Evolutionary conservation across 2,329 filamentous ascomycete genomes (phyloP), one percentile per base, ranked within the genome.

Genomic region (Curvularia verruculosa): DNA sequence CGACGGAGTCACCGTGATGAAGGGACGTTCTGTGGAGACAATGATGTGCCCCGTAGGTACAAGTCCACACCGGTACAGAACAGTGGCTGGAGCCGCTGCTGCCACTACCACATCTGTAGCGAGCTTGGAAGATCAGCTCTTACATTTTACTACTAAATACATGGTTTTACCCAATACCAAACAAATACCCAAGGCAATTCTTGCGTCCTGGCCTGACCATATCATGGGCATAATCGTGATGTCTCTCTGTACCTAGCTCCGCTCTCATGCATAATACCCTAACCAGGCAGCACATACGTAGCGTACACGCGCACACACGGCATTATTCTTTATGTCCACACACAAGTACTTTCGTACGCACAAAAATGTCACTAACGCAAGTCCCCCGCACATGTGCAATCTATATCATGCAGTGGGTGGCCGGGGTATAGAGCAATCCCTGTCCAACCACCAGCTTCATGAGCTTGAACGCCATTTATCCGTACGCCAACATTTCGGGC

Each of bases 41-140:
- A 31, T 10, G 19, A 52, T 52, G 51, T 58, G 52, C 45, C 51
- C 28, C 34, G 52, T 52, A n/a, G n/a, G n/a, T n/a, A 46, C 55
- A 41, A 58, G 28, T 28, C 43, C 36, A 23, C 47, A 23, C 48
- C 58, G 58, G 47, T 59, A 61, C 58, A 58, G 59, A 23, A 48
- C 48, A 50, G 47, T 59, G 44, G 45, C 43, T 57, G 43, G 31
- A 52, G 34, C 51, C 52, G 52, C 47, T 52, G 44, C 31, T 19
- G 37, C 49, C 45, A 53, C 26, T 37, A 28, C 36, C n/a, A 19
- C 9, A 23, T 19, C n/a, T 6, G 19, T 8, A 9, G 13, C 13
- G 23, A n/a, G 31, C 28, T 10, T 37, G 29, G 45, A 45, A 18
- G 39, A 37, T 28, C 2, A 26, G 36, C 9, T 29, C 28, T 37